Conservation (phyloP, 2,329 filamentous ascomycete species). For the Alternaria triticina region DNA sequence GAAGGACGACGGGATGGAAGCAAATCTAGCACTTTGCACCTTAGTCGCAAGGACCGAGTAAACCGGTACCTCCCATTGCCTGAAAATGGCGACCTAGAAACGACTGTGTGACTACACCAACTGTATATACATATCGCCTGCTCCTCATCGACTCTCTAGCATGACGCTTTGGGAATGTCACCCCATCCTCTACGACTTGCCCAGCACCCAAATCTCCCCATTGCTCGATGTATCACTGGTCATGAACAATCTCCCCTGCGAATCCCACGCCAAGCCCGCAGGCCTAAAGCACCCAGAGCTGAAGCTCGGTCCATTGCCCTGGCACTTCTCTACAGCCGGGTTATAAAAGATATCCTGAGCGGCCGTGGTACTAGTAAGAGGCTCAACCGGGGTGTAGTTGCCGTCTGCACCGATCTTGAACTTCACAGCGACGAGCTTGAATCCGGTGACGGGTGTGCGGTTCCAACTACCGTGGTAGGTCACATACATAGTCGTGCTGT, state of each 20-base stretch:
- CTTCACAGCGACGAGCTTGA: conserved; percentile 56
- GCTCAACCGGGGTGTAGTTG: conserved; percentile 49
- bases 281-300: conserved; percentile 64
- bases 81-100: neutral
- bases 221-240: conserved; percentile 42
- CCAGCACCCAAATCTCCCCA: conserved; percentile 42
- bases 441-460: conserved; percentile 55
- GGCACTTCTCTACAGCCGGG: conserved; percentile 59
- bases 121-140: neutral
- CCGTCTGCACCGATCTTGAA: conserved; percentile 51
- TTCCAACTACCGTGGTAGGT: conserved; percentile 75
- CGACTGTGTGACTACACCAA: neutral
- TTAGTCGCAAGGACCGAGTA: neutral
- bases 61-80: neutral
- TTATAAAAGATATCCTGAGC: conserved; percentile 64
- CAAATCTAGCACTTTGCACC: neutral
- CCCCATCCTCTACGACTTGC: conserved; percentile 28
- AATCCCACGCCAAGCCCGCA: conserved; percentile 60
- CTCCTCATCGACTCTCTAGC: neutral
- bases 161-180: neutral
- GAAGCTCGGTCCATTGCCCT: conserved; percentile 44
- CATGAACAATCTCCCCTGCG: conserved; percentile 64
- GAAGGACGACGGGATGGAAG: neutral
- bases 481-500: conserved; percentile 65
- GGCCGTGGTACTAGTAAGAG: conserved; percentile 55